Evolutionary conservation across 1,139 yeast genomes (phyloP), one percentile per base, ranked within the genome.

Genomic region (Tardiomyces digboiensis): DNA sequence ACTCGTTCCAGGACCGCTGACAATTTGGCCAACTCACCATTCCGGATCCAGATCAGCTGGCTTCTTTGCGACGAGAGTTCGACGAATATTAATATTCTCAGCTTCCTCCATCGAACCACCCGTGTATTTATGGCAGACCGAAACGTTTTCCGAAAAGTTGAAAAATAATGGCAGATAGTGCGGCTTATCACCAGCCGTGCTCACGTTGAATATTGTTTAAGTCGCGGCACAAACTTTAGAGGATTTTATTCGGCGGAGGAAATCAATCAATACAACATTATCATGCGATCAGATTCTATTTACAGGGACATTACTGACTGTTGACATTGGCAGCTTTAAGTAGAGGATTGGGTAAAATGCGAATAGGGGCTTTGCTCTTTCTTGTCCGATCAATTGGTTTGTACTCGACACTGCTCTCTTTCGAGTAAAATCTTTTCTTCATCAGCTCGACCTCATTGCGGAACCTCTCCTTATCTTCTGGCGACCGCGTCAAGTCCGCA

Each of bases 381-480:
- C 18, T 7, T 14, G 37, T 19, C 37, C 37, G 37, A 19, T 33
- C 19, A 8, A 38, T 16, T 16, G 43, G 42, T 16, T 47, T 41
- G 19, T 38, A 20, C 6, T 39, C 40, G 12, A 54, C 46, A 38
- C 50, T 47, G 43, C 55, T 52, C 2, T 54, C 54, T 18, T 50
- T 45, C 19, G 49, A 39, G 62, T 78, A 82, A 57, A 82, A 82
- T 44, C 71, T 72, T 36, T 58, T 60, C 56, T 82, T 83, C 68
- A 83, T 75, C 40, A 71, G 67, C 50, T 79, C 83, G 23, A 85
- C 94, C 12, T 82, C 78, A 4, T 71, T 69, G 43, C 74, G 64
- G 59, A 86, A 85, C 44, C 66, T 66, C 21, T 63, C 64, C 44
- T 71, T 68, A 7, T 86, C 89, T 45, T 75, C 64, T 7, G 50